Conservation (phyloP, 345 rosid species). For the Carallia pectinifolia region DNA sequence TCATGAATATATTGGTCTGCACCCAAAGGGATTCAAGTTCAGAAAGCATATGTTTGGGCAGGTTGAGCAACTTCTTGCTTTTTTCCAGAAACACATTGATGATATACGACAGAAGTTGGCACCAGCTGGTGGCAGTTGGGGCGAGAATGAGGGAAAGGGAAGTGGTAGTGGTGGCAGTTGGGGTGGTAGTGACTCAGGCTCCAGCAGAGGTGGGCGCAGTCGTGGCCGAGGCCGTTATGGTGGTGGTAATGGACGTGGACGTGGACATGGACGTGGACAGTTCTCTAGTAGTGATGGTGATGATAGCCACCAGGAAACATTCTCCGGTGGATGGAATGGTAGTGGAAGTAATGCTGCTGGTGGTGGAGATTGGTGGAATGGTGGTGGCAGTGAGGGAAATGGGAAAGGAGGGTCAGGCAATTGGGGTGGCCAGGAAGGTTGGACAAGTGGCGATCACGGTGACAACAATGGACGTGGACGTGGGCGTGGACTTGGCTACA, state of each 20-base stretch:
- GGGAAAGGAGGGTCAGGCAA: no score
- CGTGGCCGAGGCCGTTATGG: neutral
- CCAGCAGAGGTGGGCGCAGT: neutral
- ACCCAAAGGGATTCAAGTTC: constrained; percentile 12
- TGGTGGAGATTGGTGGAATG: no score
- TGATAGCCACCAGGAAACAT: neutral
- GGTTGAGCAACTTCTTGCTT: constrained; percentile 11
- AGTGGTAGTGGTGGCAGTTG: neutral
- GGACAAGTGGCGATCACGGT: no score
- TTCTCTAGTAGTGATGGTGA: neutral
- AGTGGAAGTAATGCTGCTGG: neutral
- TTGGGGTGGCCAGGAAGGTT: no score
- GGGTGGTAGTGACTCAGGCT: no score
- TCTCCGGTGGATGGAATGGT: neutral
- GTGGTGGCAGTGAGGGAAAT: no score
- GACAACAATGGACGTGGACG: constrained; percentile 5
- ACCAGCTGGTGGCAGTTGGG: constrained; percentile 3
- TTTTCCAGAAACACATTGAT: constrained; percentile 17
- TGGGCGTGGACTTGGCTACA: neutral
- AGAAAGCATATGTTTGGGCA: constrained; percentile 7
- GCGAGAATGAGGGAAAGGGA: neutral
- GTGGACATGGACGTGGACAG: neutral
- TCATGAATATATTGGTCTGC: constrained; percentile 15
- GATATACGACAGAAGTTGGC: neutral
- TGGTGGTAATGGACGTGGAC: neutral